phyloP scores from a whole-genome alignment of 2,329 filamentous ascomycete species.

The Metarhizium anisopliae region DNA sequence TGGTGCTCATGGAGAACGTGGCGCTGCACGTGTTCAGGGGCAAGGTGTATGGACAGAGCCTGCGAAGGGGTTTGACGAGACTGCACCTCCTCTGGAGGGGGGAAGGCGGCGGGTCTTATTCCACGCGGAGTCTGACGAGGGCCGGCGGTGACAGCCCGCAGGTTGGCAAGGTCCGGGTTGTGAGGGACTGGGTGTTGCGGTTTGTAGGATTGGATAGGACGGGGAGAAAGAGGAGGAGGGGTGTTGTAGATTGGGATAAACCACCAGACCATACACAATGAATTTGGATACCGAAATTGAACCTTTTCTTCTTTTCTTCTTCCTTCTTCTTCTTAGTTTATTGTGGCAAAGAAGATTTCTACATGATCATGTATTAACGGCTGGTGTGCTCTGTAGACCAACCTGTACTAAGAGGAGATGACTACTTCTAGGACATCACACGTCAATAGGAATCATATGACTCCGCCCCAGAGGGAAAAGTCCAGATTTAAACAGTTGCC shows the following conservation, averaged over 20 bases:
- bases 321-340: background rate
- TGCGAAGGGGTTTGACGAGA: conserved; percentile 62
- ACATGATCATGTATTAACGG: too few relatives aligned
- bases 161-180: conserved; percentile 53
- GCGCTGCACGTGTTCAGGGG: conserved; percentile 66
- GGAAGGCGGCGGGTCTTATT: conserved; percentile 47
- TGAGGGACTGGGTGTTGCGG: conserved; percentile 65
- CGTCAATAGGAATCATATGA: too few relatives aligned
- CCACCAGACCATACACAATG: conserved; percentile 33
- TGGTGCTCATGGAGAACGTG: conserved; percentile 72
- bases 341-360: background rate
- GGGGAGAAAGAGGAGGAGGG: conserved; percentile 8
- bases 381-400: too few relatives aligned
- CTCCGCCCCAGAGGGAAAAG: too few relatives aligned
- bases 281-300: background rate
- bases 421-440: too few relatives aligned
- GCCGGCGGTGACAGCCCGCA: conserved; percentile 34
- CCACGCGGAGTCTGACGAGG: conserved; percentile 34
- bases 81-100: conserved; percentile 55
- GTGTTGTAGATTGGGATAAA: conserved; percentile 23
- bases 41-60: conserved; percentile 75
- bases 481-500: conserved; percentile 4
- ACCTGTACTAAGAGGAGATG: too few relatives aligned
- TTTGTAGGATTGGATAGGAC: conserved; percentile 48
- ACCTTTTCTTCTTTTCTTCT: background rate